Evolutionary conservation across 2,329 filamentous ascomycete genomes (phyloP).

Genomic region (Fusarium keratoplasticum): DNA sequence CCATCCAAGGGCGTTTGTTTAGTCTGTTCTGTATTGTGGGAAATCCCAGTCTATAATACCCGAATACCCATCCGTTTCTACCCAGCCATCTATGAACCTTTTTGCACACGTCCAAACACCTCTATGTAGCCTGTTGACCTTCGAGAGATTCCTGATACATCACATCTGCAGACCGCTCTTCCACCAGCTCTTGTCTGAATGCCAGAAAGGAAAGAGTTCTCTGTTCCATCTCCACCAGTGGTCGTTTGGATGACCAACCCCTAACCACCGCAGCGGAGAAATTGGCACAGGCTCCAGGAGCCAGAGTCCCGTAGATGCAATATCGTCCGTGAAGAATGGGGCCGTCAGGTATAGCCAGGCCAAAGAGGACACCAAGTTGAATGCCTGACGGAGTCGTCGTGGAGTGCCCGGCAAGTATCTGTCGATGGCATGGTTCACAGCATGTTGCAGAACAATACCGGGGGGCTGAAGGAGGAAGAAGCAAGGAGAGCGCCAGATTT

Average conservation of each 20-base stretch:
- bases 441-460: conserved; percentile 72
- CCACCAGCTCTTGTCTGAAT: conserved; percentile 73
- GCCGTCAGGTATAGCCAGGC: conserved; percentile 77
- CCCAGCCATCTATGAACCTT: not conserved
- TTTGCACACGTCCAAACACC: not conserved
- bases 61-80: not conserved
- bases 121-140: not conserved
- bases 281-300: conserved; percentile 84
- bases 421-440: conserved; percentile 50
- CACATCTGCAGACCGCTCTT: conserved; percentile 52
- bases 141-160: not conserved
- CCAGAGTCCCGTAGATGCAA: conserved; percentile 80
- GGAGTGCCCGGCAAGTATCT: conserved; percentile 57
- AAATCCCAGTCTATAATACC: not conserved
- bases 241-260: conserved; percentile 70
- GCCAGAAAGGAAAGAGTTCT: conserved; percentile 64
- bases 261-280: conserved; percentile 75
- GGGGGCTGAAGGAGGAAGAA: conserved; percentile 81
- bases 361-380: conserved; percentile 72
- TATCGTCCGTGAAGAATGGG: conserved; percentile 78
- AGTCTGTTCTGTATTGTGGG: not conserved
- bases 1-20: not conserved
- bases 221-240: conserved; percentile 75
- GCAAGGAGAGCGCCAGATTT: conserved; percentile 64
- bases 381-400: conserved; percentile 57